These are phyloP conservation scores for Recurvomyces mirabilis DNA, from an alignment of 495 filamentous ascomycete species.

Conservation along the genomic window DNA sequence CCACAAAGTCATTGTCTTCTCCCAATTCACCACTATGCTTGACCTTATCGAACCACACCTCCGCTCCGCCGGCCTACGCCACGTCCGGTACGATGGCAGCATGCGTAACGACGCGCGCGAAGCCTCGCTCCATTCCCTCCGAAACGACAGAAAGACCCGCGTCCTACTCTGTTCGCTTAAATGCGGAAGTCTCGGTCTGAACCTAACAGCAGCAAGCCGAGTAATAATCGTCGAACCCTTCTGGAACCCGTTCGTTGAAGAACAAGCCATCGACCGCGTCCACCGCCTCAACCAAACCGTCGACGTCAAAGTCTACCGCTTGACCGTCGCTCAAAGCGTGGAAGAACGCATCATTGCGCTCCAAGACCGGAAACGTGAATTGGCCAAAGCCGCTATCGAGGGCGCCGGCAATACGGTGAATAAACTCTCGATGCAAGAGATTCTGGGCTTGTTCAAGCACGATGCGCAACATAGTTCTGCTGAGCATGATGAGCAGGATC, in stretches of 20 bases:
- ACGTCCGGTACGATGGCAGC: conserved; percentile 83
- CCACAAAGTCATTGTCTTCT: conserved; percentile 97
- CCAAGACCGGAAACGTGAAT: conserved; percentile 80
- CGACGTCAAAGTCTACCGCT: conserved; percentile 87
- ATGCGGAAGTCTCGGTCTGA: conserved; percentile 84
- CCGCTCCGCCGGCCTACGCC: conserved; percentile 54
- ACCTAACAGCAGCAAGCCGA: conserved; percentile 83
- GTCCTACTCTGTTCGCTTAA: conserved; percentile 86
- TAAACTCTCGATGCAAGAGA: conserved; percentile 88
- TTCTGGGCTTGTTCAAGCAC: conserved; percentile 74
- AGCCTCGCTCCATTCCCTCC: conserved; percentile 62
- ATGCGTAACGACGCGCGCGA: conserved; percentile 93
- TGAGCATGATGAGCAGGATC: conserved; percentile 9
- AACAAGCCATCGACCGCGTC: conserved; percentile 96
- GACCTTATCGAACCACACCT: conserved; percentile 93
- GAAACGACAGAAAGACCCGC: conserved; percentile 59
- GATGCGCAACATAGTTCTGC: conserved; percentile 45
- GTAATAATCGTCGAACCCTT: conserved; percentile 96
- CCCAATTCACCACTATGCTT: conserved; percentile 94
- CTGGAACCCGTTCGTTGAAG: conserved; percentile 98
- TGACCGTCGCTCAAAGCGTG: conserved; percentile 74
- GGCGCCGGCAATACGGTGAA: conserved; percentile 50
- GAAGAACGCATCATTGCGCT: conserved; percentile 87
- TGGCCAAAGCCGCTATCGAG: conserved; percentile 77
- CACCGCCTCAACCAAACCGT: conserved; percentile 90